Percentiles rank a stretch among this genome's conserved stretches.
These are phyloP conservation scores for Cladophialophora chaetospira DNA, from an alignment of 2,329 filamentous ascomycete species.

Conservation along the genomic window DNA sequence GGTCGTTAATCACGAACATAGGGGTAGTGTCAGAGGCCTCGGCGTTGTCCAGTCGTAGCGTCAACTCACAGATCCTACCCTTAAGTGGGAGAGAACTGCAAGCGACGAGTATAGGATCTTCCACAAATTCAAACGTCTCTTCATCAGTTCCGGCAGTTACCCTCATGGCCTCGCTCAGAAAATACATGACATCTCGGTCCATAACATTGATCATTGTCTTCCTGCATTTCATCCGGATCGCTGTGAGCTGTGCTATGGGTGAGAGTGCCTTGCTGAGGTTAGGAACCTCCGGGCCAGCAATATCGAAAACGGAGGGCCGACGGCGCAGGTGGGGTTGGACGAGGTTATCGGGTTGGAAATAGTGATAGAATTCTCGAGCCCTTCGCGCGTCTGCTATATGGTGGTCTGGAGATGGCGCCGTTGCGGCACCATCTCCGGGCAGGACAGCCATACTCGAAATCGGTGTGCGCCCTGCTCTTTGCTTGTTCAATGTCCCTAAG, in stretches of 20 bases:
- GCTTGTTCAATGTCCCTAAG: no score
- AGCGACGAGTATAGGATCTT: slow-evolving; percentile 37
- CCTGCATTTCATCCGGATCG: slow-evolving; percentile 33
- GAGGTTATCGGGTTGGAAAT: slow-evolving; percentile 40
- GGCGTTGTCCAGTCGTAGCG: slow-evolving; percentile 19
- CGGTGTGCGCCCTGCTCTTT: no score
- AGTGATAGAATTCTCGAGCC: slow-evolving; percentile 44
- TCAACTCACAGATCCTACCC: slow-evolving; percentile 40
- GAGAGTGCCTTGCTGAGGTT: slow-evolving; percentile 17
- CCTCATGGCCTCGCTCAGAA: slow-evolving; percentile 52
- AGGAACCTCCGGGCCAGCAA: slow-evolving; percentile 10
- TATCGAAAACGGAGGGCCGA: slow-evolving; percentile 7
- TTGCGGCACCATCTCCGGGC: not conserved
- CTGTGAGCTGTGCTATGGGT: slow-evolving; percentile 20
- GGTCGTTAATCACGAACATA: slow-evolving; percentile 38
- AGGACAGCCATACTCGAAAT: slow-evolving; percentile 4
- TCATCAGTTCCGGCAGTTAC: slow-evolving; percentile 38
- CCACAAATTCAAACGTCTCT: slow-evolving; percentile 36
- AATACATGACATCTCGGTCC: slow-evolving; percentile 52
- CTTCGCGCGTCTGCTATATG: slow-evolving; percentile 34
- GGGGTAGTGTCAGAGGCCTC: slow-evolving; percentile 33
- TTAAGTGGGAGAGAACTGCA: slow-evolving; percentile 40
- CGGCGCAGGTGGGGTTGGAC: slow-evolving; percentile 24
- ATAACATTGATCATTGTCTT: slow-evolving; percentile 50
- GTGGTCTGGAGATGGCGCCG: not conserved